Evolutionary conservation across 2,329 filamentous ascomycete genomes (phyloP), one percentile per base, ranked within the genome.

Genomic region (Epichloe coenophiala): DNA sequence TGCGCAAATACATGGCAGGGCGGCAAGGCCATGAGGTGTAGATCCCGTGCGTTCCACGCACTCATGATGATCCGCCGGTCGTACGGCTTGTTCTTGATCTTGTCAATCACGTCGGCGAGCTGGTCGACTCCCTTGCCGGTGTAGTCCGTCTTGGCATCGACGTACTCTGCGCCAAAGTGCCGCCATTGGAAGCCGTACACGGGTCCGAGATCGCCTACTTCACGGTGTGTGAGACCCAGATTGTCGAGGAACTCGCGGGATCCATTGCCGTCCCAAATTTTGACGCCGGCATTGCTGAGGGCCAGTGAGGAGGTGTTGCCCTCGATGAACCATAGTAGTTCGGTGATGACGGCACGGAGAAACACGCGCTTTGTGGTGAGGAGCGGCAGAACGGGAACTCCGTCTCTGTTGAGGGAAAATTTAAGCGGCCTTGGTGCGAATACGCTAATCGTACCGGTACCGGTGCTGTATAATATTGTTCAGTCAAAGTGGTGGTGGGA

Each of bases 151-250:
- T 81, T 73, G 13, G 83, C 77, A 61, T 91, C 85, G 17, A 83
- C 72, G 65, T 98, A 98, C 54, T 88, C 81, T 4, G 93, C 93
- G 47, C 93, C 93, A 61, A 98, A 98, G 68, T 97, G 91, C 3
- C 93, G 86, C 93, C 93, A 98, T 69, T 98, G 93, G 71, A 98
- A 98, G 2, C 93, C 93, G 65, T 98, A 98, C 0, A 97, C 90
- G 33, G 93, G 93, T 1, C 93, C 93, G 0, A 98, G 75, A 62
- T 98, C 93, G 56, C 93, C 93, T 19, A 83, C 86, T 48, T 81
- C 87, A 53, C 91, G 87, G 63, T 95, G 82, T 0, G 75, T 73
- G 6, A 97, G 77, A 0, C 91, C 91, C 1, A 93, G 78, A 55
- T 75, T 83, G 71, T 98, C 91, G 38, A 98, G 85, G 66, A 86